Evolutionary conservation across 2,329 filamentous ascomycete genomes (phyloP), one percentile per base, ranked within the genome.

Genomic region (Fusarium napiforme): DNA sequence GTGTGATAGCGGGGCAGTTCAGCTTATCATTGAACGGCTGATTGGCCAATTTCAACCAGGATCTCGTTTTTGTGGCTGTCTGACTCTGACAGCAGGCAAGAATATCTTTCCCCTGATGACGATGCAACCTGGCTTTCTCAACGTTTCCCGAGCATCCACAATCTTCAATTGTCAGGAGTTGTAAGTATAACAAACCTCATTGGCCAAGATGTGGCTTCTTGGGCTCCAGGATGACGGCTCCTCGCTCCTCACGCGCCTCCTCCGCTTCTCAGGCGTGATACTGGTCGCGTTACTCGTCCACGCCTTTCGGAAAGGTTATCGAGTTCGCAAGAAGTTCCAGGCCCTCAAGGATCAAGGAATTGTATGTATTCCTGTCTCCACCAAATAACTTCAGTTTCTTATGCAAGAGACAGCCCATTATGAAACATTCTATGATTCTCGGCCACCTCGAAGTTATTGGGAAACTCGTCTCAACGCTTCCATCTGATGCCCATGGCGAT

Each of bases 381-480:
- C 23, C 18, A 11, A 1, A 21, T 7, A 12, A 14, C 2, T 7
- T 2, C 15, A 15, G 19, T 18, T 4, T 37, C 66, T 69, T 8
- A 69, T 28, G 14, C 19, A 7, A 43, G 32, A 18, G 3, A 37
- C 9, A 75, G 69, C 72, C 72, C 16, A 64, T 71, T 3, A 75
- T 75, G 45, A 70, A 75, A 42, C 69, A 73, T 57, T 75, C 72
- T n/a, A 71, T 75, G 65, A 52, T 75, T 15, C 28, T 75, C 7
- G 72, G 72, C 1, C 72, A 75, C 23, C 60, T 75, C 19, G 63
- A 75, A 47, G 39, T 71, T 32, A 14, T 75, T 23, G 62, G 66
- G 2, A 65, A 68, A 6, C 50, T 73, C 1, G 52, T 73, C 11
- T 49, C 69, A 12, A 36, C 14, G 15, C 65, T 75, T 21, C 72